phyloP scores from a whole-genome alignment of 139 green algal species.

The Chlorella sp. region DNA sequence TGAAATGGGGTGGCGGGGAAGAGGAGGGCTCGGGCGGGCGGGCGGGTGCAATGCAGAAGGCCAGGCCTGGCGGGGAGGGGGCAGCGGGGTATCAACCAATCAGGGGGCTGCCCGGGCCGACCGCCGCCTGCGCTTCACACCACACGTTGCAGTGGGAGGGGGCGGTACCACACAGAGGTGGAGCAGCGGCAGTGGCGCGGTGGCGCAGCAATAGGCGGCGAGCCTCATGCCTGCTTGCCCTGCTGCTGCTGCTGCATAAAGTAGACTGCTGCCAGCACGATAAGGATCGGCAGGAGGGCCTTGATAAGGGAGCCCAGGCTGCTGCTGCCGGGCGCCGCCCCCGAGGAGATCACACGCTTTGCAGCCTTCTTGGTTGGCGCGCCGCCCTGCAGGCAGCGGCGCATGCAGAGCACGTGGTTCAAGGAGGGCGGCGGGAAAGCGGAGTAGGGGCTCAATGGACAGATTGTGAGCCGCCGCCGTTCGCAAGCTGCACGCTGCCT shows the following conservation, averaged over 20 bases:
- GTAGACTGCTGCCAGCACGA: slow-evolving; percentile 34
- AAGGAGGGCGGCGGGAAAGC: not conserved
- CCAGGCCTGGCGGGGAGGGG: too few species aligned
- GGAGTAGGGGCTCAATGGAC: not conserved
- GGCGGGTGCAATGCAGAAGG: too few species aligned
- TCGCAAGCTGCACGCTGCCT: not conserved
- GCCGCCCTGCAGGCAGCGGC: slow-evolving; percentile 28
- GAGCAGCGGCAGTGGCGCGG: too few species aligned
- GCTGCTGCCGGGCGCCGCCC: slow-evolving; percentile 32
- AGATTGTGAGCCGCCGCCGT: too few species aligned
- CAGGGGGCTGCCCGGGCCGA: too few species aligned
- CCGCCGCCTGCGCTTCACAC: too few species aligned
- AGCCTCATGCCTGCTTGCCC: not conserved
- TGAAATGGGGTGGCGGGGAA: not conserved
- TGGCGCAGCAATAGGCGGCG: not conserved
- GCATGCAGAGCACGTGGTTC: not conserved
- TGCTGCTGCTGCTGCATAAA: slow-evolving; percentile 15
- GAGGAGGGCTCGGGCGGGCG: too few species aligned
- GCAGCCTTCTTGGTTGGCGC: slow-evolving; percentile 5
- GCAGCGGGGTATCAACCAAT: too few species aligned
- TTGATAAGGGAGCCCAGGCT: slow-evolving; percentile 35
- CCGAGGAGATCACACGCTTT: slow-evolving; percentile 19
- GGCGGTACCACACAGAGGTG: too few species aligned
- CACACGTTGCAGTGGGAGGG: not conserved
- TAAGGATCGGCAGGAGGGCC: slow-evolving; percentile 50